Conservation (phyloP, 106 monocot genomes). For the Xerophyta viscosa region DNA sequence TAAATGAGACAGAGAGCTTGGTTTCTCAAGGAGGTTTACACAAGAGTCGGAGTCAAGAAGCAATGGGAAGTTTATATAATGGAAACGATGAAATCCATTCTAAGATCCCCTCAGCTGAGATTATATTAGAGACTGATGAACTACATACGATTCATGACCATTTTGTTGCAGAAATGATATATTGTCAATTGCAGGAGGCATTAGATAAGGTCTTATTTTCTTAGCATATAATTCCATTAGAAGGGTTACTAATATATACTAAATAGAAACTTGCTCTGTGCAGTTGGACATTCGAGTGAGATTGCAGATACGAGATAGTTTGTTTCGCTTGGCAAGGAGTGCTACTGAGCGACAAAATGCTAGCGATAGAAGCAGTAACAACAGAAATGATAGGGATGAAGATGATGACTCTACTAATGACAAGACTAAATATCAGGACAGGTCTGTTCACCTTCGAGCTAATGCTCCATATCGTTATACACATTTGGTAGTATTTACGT, state of each 20-base stretch:
- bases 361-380: constrained; percentile 39
- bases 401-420: constrained; percentile 25
- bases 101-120: constrained; percentile 32
- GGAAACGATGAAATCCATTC: constrained; percentile 25
- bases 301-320: constrained; percentile 57
- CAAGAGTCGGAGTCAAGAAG: constrained; percentile 25
- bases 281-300: constrained; percentile 70
- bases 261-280: constrained; percentile 3
- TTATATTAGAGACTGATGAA: constrained; percentile 34
- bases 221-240: not conserved
- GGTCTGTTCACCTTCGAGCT: no score
- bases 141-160: constrained; percentile 32
- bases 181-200: constrained; percentile 68
- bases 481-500: no score
- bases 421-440: constrained; percentile 17
- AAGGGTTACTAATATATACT: no score
- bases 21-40: constrained; percentile 22
- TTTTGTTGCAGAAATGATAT: constrained; percentile 48
- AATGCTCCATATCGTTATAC: not conserved
- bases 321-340: constrained; percentile 61
- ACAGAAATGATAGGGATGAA: constrained; percentile 33
- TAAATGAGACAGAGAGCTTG: constrained; percentile 24
- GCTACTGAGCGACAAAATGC: constrained; percentile 48
- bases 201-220: constrained; percentile 45
- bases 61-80: constrained; percentile 8